Base-by-base conservation (phyloP, 2,329 filamentous ascomycete genomes). In the Epichloe elymi region DNA sequence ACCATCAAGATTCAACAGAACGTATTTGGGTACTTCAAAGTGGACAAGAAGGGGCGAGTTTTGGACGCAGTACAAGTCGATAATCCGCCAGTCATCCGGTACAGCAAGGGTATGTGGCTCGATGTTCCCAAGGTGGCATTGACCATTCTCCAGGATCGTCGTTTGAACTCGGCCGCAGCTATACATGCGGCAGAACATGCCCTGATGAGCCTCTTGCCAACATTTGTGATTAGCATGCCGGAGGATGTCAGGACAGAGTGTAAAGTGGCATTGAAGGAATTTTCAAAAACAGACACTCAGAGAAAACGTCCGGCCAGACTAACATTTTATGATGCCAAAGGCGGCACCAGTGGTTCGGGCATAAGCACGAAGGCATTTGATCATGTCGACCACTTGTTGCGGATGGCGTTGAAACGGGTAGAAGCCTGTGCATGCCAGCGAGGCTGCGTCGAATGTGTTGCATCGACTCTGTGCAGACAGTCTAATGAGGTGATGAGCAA, bases 141-240 rank as follows among this genome's bases (percentile, higher is more conserved):
- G 5, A 80, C 88, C 14, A 89, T 96, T 41, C 75, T 98, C 1
- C 77, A 83, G 40, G 76, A 76, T 0, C 74, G 83, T 7, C 74
- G 82, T 0, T 73, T 97, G 35, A 88, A 96, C 63, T 76, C 91
- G 10, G 91, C 88, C 0, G 93, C 85, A 0, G 88, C 87, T 0
- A 96, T 98, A 52, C 93, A 97, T 63, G 91, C 91, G 0, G 91
- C 93, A 2, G 89, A 97, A 67, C 93, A 98, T 65, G 89, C 90
- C 0, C 74, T 97, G 23, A 78, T 97, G 55, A 85, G 80, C 39
- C 74, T 97, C 2, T 82, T 97, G 70, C 91, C 91, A 0, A 93
- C 88, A 45, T 95, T 94, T 61, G 88, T 97, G 42, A 82, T 96
- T 58, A 87, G 82, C 58, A 84, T 90, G 71, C 89, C 90, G 0